Percentiles rank a stretch among this genome's conserved stretches.
phyloP scores from a whole-genome alignment of 805 yeast genomes.

The Metschnikowia vanudenii region DNA sequence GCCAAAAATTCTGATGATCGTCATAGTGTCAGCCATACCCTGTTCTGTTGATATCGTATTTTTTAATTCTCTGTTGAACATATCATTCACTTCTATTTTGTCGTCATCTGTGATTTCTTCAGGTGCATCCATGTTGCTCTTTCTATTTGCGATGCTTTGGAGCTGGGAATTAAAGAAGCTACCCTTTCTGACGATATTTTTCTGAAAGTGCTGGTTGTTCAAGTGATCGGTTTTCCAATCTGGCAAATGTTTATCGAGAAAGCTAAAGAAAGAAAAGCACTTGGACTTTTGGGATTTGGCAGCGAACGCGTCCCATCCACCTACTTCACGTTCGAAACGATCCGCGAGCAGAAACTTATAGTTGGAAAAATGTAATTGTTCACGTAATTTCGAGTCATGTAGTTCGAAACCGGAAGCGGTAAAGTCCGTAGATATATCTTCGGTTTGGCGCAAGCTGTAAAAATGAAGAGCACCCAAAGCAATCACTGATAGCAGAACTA shows the following conservation, averaged over 20 bases:
- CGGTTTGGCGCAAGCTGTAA: background rate
- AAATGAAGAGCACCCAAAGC: constrained; percentile 6
- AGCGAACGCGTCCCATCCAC: constrained; percentile 15
- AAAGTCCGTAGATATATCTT: background rate
- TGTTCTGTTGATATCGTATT: constrained; percentile 11
- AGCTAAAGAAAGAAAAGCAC: constrained; percentile 14
- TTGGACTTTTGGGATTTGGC: constrained; percentile 8
- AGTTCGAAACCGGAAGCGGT: constrained; percentile 4
- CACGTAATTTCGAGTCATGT: constrained; percentile 9
- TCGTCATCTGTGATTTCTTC: constrained; percentile 8
- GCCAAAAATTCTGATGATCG: constrained; percentile 17
- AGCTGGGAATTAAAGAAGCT: constrained; percentile 5
- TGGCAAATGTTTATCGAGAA: constrained; percentile 13
- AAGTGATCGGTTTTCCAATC: constrained; percentile 12
- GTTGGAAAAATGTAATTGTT: constrained; percentile 13
- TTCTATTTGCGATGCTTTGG: constrained; percentile 5
- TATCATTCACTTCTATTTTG: background rate
- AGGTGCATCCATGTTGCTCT: constrained; percentile 1
- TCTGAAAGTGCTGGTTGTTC: constrained; percentile 10
- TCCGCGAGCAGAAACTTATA: constrained; percentile 15
- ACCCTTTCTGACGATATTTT: constrained; percentile 13
- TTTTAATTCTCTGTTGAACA: constrained; percentile 2
- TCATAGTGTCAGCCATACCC: constrained; percentile 20
- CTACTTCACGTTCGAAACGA: constrained; percentile 8
- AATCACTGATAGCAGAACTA: constrained; percentile 7